Evolutionary conservation across 495 filamentous ascomycete species (phyloP).

Genomic region (Evernia prunastri): DNA sequence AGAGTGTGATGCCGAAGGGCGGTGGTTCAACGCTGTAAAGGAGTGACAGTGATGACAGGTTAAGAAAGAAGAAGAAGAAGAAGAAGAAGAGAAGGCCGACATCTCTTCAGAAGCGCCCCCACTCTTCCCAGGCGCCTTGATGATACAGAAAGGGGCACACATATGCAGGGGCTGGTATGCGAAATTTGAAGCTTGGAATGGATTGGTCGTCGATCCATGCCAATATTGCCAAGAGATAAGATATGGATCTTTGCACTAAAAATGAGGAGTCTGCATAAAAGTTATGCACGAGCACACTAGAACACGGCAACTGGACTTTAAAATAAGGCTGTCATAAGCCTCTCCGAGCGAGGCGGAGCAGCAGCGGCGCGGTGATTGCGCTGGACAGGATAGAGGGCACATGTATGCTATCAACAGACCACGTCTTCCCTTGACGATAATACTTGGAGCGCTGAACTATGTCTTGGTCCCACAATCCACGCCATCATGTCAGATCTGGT

Average conservation of each 20-base stretch:
- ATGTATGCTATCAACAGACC: too few relatives aligned
- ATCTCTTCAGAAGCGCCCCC: not conserved
- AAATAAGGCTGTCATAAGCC: too few relatives aligned
- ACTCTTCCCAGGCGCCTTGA: not conserved
- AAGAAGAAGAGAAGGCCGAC: not conserved
- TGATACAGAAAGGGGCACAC: not conserved
- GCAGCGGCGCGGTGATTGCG: too few relatives aligned
- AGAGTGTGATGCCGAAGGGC: not conserved
- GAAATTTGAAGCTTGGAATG: conserved; percentile 1
- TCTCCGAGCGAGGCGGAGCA: too few relatives aligned
- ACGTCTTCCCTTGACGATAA: too few relatives aligned
- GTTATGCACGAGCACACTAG: not conserved
- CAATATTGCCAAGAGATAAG: conserved; percentile 13
- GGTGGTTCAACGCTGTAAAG: not conserved
- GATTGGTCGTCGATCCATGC: conserved; percentile 3
- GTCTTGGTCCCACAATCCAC: too few relatives aligned
- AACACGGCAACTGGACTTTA: too few relatives aligned
- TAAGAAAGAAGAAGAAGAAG: not conserved
- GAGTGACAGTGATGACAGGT: conserved; percentile 1
- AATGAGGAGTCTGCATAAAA: not conserved
- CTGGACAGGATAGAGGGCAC: too few relatives aligned
- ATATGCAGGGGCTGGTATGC: conserved; percentile 6
- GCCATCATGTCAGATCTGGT: not conserved
- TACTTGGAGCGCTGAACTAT: too few relatives aligned
- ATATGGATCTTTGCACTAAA: not conserved